Evolutionary conservation across 1,284 basidiomycete species (phyloP).

Genomic region (Gymnopus androsaceus): DNA sequence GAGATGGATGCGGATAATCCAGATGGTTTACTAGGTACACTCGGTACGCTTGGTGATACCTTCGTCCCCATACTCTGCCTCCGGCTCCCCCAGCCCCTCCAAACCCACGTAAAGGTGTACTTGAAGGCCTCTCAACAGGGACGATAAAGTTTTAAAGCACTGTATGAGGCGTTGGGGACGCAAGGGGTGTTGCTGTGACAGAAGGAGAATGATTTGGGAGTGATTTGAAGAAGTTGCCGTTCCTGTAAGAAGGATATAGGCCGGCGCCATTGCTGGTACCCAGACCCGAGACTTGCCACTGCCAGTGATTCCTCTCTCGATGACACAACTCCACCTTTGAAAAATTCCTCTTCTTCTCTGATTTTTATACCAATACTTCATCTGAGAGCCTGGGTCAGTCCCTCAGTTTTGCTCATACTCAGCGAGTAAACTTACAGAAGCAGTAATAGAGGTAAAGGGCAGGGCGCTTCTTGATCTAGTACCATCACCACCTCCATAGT

Average conservation of each 20-base stretch:
- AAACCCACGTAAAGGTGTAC: constrained; percentile 50
- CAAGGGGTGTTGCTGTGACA: not conserved
- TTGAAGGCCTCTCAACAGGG: constrained; percentile 68
- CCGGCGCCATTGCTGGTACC: constrained; percentile 11
- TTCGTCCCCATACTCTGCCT: constrained; percentile 1
- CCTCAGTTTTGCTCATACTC: too few relatives aligned
- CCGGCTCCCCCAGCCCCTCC: too few relatives aligned
- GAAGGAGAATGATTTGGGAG: constrained; percentile 27
- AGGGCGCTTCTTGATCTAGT: too few relatives aligned
- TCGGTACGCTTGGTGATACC: constrained; percentile 37
- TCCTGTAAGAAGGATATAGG: constrained; percentile 25
- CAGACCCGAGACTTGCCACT: constrained; percentile 19
- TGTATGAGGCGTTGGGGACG: constrained; percentile 15
- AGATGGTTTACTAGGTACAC: constrained; percentile 52
- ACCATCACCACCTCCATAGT: too few relatives aligned
- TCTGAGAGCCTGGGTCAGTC: too few relatives aligned
- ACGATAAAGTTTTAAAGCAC: constrained; percentile 19
- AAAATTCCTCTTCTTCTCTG: too few relatives aligned
- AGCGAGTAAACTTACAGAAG: too few relatives aligned
- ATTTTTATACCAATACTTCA: too few relatives aligned
- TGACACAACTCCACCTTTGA: too few relatives aligned
- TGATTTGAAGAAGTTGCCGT: constrained; percentile 16
- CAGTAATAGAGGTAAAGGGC: too few relatives aligned
- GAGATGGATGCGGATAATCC: constrained; percentile 39
- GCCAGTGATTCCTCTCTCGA: too few relatives aligned